phyloP scores from a whole-genome alignment of 306 rosid species.

The Geum urbanum region DNA sequence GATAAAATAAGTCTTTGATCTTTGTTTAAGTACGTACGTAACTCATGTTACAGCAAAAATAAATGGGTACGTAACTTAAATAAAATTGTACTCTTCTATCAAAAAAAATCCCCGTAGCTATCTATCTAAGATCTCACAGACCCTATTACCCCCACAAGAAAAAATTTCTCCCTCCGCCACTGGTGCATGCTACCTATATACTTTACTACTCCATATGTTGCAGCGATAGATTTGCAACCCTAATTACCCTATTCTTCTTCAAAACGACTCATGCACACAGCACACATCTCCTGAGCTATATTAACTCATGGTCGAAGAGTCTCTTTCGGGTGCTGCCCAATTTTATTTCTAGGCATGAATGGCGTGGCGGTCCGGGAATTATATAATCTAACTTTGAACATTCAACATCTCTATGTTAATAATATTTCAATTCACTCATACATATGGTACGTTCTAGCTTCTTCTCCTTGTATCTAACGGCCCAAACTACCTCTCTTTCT shows the following conservation, averaged over 20 bases:
- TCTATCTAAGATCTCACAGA: no score
- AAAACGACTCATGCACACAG: conserved; percentile 58
- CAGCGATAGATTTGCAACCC: conserved; percentile 37
- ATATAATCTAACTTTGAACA: no score
- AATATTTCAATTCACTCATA: not conserved
- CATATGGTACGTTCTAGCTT: conserved; percentile 1
- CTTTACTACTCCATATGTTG: conserved; percentile 45
- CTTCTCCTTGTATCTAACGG: not conserved
- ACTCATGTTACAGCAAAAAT: no score
- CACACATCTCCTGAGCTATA: conserved; percentile 16
- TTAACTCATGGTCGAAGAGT: conserved; percentile 17
- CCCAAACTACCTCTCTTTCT: conserved; percentile 11
- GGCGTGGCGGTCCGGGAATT: conserved; percentile 31
- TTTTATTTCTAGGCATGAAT: conserved; percentile 58
- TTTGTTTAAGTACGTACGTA: no score
- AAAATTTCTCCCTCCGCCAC: no score
- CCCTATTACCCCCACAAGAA: no score
- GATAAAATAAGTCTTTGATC: no score
- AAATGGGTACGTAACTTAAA: no score
- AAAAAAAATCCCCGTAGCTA: no score
- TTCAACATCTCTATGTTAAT: not conserved
- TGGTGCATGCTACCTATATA: conserved; percentile 44
- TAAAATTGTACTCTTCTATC: no score
- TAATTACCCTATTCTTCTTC: conserved; percentile 31
- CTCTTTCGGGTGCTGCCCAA: conserved; percentile 39